Conservation (phyloP, 768 basidiomycete species). For the Suillus lakei region DNA sequence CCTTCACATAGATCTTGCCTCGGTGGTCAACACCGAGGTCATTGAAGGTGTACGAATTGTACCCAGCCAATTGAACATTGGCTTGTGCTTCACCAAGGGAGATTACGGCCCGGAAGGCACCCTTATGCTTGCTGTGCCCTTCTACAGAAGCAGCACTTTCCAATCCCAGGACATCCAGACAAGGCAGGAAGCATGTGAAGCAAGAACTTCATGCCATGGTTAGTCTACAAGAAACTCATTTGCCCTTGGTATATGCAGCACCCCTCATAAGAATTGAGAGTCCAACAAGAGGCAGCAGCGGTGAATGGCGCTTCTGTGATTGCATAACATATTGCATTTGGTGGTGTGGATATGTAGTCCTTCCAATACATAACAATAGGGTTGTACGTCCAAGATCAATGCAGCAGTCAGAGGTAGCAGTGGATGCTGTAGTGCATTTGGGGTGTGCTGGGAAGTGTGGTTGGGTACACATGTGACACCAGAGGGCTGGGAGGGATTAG, state of each 20-base stretch:
- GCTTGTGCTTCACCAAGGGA: constrained; percentile 72
- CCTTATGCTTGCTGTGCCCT: constrained; percentile 66
- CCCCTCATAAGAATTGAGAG: constrained; percentile 34
- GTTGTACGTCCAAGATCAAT: too few relatives aligned
- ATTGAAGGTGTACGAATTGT: constrained; percentile 64
- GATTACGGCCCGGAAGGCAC: constrained; percentile 65
- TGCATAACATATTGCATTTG: background rate
- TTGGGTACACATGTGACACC: too few relatives aligned
- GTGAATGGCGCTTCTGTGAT: background rate
- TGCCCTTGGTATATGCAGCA: constrained; percentile 56
- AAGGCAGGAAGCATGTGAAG: constrained; percentile 51
- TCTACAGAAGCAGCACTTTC: constrained; percentile 48
- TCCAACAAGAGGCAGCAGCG: background rate
- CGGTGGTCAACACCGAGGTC: constrained; percentile 67
- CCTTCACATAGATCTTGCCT: constrained; percentile 62
- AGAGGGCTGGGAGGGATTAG: background rate
- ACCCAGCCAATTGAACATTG: constrained; percentile 60
- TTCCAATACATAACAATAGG: constrained; percentile 1
- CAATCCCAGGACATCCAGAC: constrained; percentile 53
- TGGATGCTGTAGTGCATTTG: too few relatives aligned
- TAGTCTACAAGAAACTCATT: constrained; percentile 41
- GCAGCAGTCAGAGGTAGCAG: too few relatives aligned
- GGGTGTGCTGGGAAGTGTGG: too few relatives aligned
- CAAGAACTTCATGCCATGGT: constrained; percentile 52
- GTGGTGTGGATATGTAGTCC: too few relatives aligned